Evolutionary conservation across 306 rosid genomes (phyloP).

Genomic region (Luffa aegyptiaca): DNA sequence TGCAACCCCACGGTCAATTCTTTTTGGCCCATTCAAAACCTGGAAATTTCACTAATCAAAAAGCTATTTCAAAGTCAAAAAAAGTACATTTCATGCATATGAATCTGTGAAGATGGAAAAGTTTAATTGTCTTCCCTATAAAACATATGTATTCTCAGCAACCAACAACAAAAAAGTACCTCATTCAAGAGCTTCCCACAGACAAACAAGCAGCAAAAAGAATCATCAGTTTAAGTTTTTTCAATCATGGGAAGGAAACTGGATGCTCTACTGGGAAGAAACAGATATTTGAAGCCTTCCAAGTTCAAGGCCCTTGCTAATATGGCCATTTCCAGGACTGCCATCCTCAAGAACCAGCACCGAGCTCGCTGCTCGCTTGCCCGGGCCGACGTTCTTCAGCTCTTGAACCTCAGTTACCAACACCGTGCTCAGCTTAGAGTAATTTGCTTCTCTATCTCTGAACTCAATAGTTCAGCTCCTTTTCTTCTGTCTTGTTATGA

Average conservation of each 20-base stretch:
- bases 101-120: not conserved
- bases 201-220: not conserved
- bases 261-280: constrained; percentile 56
- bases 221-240: not conserved
- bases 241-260: constrained; percentile 59
- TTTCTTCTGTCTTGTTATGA: not conserved
- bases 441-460: not conserved
- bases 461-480: not conserved
- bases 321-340: constrained; percentile 66
- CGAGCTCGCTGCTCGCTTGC: constrained; percentile 38
- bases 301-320: constrained; percentile 41
- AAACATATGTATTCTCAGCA: too few relatives aligned
- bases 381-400: constrained; percentile 66
- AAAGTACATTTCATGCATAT: not conserved
- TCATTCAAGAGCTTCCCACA: not conserved
- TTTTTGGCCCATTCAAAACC: not conserved
- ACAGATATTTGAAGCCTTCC: constrained; percentile 27
- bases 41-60: not conserved
- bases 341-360: constrained; percentile 60
- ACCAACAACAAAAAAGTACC: not conserved
- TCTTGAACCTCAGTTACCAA: constrained; percentile 57
- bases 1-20: not conserved
- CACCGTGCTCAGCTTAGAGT: constrained; percentile 73
- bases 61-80: not conserved
- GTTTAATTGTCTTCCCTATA: not conserved